Percentiles rank a stretch among this genome's conserved stretches.
These are phyloP conservation scores for Cyclotella distinguenda DNA, from an alignment of 108 stramenopile species.

Conservation along the genomic window DNA sequence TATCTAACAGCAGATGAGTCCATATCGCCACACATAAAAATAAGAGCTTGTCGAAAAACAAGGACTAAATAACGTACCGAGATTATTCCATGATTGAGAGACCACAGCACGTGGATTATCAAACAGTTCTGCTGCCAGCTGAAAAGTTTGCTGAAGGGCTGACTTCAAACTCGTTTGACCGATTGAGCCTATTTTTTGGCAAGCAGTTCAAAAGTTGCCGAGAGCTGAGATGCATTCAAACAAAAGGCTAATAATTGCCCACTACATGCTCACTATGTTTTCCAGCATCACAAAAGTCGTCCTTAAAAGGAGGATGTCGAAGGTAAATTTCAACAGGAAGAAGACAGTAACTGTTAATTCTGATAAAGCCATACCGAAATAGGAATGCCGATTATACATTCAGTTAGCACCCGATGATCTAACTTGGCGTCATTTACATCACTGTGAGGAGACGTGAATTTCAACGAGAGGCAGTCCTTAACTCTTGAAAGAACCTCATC, in stretches of 20 bases:
- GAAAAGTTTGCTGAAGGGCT: constrained; percentile 24
- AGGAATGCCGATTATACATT: constrained; percentile 44
- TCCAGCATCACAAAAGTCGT: not conserved
- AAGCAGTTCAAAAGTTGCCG: no score
- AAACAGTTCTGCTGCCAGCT: constrained; percentile 28
- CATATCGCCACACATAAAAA: not conserved
- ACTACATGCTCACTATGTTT: not conserved
- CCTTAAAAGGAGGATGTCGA: no score
- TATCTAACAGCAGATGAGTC: constrained; percentile 12
- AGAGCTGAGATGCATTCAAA: not conserved
- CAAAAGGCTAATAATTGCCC: not conserved
- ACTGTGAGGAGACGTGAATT: constrained; percentile 21
- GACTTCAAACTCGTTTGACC: constrained; percentile 21
- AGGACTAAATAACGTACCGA: constrained; percentile 20
- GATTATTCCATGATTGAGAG: constrained; percentile 16
- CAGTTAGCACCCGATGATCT: constrained; percentile 32
- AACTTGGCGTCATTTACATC: not conserved
- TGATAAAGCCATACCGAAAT: constrained; percentile 40
- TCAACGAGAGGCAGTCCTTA: constrained; percentile 34
- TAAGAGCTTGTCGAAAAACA: not conserved
- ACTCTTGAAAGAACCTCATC: constrained; percentile 61
- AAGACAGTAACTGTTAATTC: no score
- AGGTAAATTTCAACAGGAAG: no score
- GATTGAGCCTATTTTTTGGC: not conserved
- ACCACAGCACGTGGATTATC: constrained; percentile 34